These are phyloP conservation scores for Phaeoacremonium minimum DNA, from an alignment of 2,329 filamentous ascomycete species.

Conservation along the genomic window DNA sequence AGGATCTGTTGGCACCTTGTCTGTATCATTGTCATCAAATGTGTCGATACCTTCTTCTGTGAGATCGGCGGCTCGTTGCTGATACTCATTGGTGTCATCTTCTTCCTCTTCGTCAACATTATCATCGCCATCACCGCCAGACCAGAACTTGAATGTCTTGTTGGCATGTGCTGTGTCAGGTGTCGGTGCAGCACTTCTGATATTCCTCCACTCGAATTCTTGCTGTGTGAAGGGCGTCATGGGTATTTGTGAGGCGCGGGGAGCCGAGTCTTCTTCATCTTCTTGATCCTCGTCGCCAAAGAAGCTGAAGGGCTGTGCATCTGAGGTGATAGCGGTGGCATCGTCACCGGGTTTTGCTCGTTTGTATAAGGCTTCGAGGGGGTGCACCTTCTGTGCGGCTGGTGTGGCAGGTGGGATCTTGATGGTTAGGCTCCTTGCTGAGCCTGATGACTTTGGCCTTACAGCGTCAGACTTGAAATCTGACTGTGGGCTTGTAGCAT, in stretches of 20 bases:
- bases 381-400: constrained; percentile 60
- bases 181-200: constrained; percentile 89
- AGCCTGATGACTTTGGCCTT: constrained; percentile 46
- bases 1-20: too few relatives aligned
- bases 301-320: constrained; percentile 70
- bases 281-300: constrained; percentile 56
- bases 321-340: constrained; percentile 25
- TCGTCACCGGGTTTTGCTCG: constrained; percentile 45
- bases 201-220: constrained; percentile 68
- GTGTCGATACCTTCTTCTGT: constrained; percentile 9
- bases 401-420: constrained; percentile 47
- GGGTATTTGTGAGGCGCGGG: constrained; percentile 40
- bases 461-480: constrained; percentile 24
- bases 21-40: constrained; percentile 15
- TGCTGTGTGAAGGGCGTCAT: constrained; percentile 80
- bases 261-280: constrained; percentile 23
- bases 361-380: constrained; percentile 91
- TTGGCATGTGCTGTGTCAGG: constrained; percentile 84
- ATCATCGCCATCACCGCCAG: constrained; percentile 40
- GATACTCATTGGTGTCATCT: constrained; percentile 11
- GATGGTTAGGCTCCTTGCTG: constrained; percentile 47
- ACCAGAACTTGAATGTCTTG: constrained; percentile 57
- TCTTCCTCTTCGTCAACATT: constrained; percentile 33
- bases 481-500: too few relatives aligned
- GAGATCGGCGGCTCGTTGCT: not conserved